Conservation (phyloP, 2,329 filamentous ascomycete genomes). For the Monilinia aucupariae region DNA sequence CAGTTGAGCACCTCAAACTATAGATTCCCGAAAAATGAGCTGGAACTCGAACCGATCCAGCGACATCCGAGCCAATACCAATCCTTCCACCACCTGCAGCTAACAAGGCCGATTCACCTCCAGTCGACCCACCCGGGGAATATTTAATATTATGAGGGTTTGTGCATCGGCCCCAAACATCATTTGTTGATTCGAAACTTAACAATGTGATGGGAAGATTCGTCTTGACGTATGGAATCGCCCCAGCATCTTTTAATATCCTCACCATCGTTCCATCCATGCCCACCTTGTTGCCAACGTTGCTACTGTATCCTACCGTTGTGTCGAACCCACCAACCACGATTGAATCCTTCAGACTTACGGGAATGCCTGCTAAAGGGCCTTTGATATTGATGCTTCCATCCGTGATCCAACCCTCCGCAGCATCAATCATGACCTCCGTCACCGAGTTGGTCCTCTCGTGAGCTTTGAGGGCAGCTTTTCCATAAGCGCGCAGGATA, state of each 20-base stretch:
- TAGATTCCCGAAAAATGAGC: conserved; percentile 91
- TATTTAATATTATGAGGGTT: conserved; percentile 84
- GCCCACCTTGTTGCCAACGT: conserved; percentile 70
- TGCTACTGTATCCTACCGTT: conserved; percentile 71
- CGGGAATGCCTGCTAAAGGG: conserved; percentile 78
- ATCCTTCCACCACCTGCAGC: conserved; percentile 77
- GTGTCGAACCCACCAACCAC: conserved; percentile 79
- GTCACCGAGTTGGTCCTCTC: conserved; percentile 85
- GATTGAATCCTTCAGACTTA: conserved; percentile 78
- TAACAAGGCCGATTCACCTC: conserved; percentile 66
- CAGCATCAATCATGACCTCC: conserved; percentile 74
- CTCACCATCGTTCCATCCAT: conserved; percentile 67
- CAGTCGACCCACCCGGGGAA: conserved; percentile 80
- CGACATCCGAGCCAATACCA: conserved; percentile 82
- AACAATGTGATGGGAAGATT: conserved; percentile 71
- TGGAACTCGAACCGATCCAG: conserved; percentile 78
- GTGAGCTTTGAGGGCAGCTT: conserved; percentile 78
- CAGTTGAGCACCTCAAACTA: conserved; percentile 78
- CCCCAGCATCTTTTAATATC: conserved; percentile 80
- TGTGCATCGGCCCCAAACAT: conserved; percentile 73
- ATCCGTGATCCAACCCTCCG: conserved; percentile 63
- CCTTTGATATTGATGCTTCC: conserved; percentile 66
- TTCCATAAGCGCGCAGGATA: conserved; percentile 80
- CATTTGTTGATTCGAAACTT: conserved; percentile 42
- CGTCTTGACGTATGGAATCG: conserved; percentile 89